Percentiles rank a stretch among this genome's conserved stretches.
These are phyloP conservation scores for Dysphania ambrosioides DNA, from an alignment of 148 eudicot species.

Conservation along the genomic window DNA sequence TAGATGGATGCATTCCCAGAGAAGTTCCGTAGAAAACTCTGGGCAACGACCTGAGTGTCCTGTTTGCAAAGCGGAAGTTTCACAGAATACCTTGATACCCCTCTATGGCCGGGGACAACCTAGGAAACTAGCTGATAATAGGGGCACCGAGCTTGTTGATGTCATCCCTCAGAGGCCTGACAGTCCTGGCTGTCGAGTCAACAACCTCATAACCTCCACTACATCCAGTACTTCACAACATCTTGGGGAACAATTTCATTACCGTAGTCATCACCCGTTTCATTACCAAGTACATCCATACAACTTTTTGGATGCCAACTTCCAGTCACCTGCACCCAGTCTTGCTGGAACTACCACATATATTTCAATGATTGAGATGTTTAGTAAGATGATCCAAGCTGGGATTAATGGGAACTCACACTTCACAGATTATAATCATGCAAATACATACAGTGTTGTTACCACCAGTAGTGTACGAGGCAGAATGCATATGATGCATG, in stretches of 20 bases:
- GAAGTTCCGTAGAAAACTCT: slow-evolving; percentile 25
- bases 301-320: slow-evolving; percentile 20
- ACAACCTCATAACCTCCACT: slow-evolving; percentile 12
- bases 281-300: slow-evolving; percentile 19
- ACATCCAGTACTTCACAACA: slow-evolving; percentile 22
- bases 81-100: slow-evolving; percentile 56
- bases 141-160: slow-evolving; percentile 22
- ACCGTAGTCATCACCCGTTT: slow-evolving; percentile 23
- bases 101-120: slow-evolving; percentile 63
- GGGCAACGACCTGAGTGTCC: slow-evolving; percentile 65
- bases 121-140: slow-evolving; percentile 30
- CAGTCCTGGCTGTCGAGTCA: slow-evolving; percentile 37
- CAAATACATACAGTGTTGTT: slow-evolving; percentile 39
- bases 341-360: slow-evolving; percentile 36
- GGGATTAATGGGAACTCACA: slow-evolving; percentile 57
- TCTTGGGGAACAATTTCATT: slow-evolving; percentile 31
- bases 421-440: slow-evolving; percentile 32
- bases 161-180: slow-evolving; percentile 57
- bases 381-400: slow-evolving; percentile 64
- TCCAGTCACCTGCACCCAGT: slow-evolving; percentile 25
- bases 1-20: slow-evolving; percentile 61
- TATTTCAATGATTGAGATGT: slow-evolving; percentile 50
- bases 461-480: slow-evolving; percentile 36
- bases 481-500: slow-evolving; percentile 50
- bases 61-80: slow-evolving; percentile 68